Percentiles rank a stretch among this genome's conserved stretches.
Evolutionary conservation across 805 yeast species (phyloP).

Genomic region (Blastobotrys attinorum): DNA sequence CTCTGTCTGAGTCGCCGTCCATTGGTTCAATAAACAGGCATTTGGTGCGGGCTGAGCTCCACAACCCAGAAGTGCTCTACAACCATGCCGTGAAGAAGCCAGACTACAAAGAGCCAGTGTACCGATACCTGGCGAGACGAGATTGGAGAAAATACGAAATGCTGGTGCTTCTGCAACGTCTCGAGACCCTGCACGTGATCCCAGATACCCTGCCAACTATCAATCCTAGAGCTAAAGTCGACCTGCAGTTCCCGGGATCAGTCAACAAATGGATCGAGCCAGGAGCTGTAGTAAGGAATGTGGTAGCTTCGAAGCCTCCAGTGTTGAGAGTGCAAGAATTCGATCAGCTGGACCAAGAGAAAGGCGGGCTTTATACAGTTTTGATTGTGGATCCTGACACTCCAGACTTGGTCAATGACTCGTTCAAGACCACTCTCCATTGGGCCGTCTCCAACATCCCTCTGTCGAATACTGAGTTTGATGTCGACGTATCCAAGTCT

Average conservation of each 20-base stretch:
- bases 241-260: constrained; percentile 65
- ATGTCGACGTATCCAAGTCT: constrained; percentile 33
- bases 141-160: constrained; percentile 66
- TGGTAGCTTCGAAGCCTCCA: constrained; percentile 72
- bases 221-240: constrained; percentile 69
- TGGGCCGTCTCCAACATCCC: constrained; percentile 71
- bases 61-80: constrained; percentile 80
- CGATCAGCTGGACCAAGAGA: constrained; percentile 36
- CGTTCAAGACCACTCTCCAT: constrained; percentile 62
- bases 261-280: constrained; percentile 61
- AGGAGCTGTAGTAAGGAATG: constrained; percentile 65
- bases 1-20: constrained; percentile 18
- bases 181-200: constrained; percentile 74
- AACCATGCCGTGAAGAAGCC: constrained; percentile 45
- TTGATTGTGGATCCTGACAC: constrained; percentile 86
- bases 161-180: constrained; percentile 83
- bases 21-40: constrained; percentile 24
- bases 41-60: constrained; percentile 53
- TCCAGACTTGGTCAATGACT: constrained; percentile 65
- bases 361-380: constrained; percentile 59
- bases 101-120: constrained; percentile 74
- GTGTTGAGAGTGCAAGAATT: constrained; percentile 67
- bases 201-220: constrained; percentile 94
- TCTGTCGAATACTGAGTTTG: constrained; percentile 48
- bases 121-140: constrained; percentile 55